Evolutionary conservation across 495 filamentous ascomycete genomes (phyloP), one percentile per base, ranked within the genome.

Genomic region (Hypoxylon intermedium): DNA sequence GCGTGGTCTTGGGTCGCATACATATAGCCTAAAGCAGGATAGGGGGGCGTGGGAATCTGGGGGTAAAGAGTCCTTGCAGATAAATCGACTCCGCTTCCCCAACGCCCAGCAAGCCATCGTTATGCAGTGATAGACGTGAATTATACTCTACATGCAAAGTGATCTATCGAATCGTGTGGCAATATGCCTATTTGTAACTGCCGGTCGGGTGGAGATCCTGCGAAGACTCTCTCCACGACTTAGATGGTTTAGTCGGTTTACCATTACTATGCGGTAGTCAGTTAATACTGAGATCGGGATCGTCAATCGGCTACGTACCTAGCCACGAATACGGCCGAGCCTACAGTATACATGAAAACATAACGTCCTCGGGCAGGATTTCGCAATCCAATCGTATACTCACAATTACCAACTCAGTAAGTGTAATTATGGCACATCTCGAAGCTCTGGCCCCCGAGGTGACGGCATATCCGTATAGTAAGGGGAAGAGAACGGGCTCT

Each of bases 381-480:
- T 42, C 40, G 21, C 45, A 60, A 55, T 18, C 50, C 45, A 60
- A 65, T 50, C 52, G 30, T 20, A 53, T 54, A 9, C 12, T 36
- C 19, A 36, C 20, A 42, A 41, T 43, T 48, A 64, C 9, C 40
- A 44, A 57, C 38, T 28, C 48, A 9, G 16, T 9, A 53, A 34
- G 26, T 42, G n/a, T 23, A 43, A 65, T 26, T 34, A 81, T 79
- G 78, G 77, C 76, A 19, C 77, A 79, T 65, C 67, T 79, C 24
- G 76, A 75, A 63, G 70, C 73, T 37, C 64, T 81, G 30, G 72
- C 70, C 12, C 66, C 74, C 6, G 69, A 69, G n/a, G 58, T 73
- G 23, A 65, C 75, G 46, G 55, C 67, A 34, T 67, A 70, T 18
- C 67, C 67, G 16, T 79, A 80, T 58, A 43, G 53, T 58, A 51